Base-by-base conservation (phyloP, 257 asterid species). In the Marsdenia floribunda region DNA sequence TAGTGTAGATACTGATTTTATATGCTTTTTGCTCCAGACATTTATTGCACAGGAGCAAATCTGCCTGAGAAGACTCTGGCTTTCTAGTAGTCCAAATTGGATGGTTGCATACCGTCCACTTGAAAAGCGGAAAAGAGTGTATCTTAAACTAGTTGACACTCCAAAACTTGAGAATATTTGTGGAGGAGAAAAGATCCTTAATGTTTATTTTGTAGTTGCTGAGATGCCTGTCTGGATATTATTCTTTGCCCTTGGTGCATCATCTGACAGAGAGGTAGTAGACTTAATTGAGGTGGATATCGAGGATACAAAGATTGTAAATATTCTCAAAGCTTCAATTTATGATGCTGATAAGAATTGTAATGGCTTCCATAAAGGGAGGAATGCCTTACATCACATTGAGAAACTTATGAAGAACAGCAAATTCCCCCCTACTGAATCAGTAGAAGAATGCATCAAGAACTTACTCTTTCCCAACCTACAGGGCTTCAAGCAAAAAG, bases 41-140 rank as follows among this genome's bases (percentile, higher is more conserved):
- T 91, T 93, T 80, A 86, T 93, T 70, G 98, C 98, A 15, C 98
- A 93, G 86, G 98, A 93, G 85, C 97, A 93, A 76, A 81, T 87
- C 54, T 90, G 96, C 79, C 85, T 90, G 54, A 89, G 70, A 63
- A 83, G 98, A 77, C 86, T 93, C 18, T 93, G 97, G 97, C 86
- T 93, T 59, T 54, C 92, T 35, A 89, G 77, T 74, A 78, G 68
- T 50, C 93, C 93, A 38, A 69, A 72, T 38, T 91, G 97, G 98
- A 87, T 83, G 40, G 73, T 90, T 74, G 77, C 95, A 37, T 92
- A 89, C 80, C 90, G 97, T 47, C 77, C 91, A 13, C 81, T 78
- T 72, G 52, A 71, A 1, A 94, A 80, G 80, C 78, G 92, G 73
- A 79, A 74, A 58, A 85, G 96, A 74, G 91, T 92, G 6, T 89